Evolutionary conservation across 306 rosid genomes (phyloP), one percentile per base, ranked within the genome.

Genomic region (Neltuma alba): DNA sequence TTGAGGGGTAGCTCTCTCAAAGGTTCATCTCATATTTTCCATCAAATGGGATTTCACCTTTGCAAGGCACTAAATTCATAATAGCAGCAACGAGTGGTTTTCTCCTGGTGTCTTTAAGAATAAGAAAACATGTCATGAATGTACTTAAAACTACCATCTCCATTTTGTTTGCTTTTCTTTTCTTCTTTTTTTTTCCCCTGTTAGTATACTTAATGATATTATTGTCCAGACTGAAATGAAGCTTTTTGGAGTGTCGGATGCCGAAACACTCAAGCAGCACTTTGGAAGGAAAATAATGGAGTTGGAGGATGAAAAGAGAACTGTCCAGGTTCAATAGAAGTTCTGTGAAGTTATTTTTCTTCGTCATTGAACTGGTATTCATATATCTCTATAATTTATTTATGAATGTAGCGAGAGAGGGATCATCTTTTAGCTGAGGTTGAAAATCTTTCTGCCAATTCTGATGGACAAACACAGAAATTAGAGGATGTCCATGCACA

Each of bases 391-490:
- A 21, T 78, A 60, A 77, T 68, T 84, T 77, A 78, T 81, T 81
- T 66, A 50, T 72, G 57, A 64, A 54, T 88, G 84, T 93, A 96
- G 99, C 85, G 68, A 86, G 99, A 96, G 84, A 91, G 99, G 86
- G 99, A 96, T 85, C 92, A 82, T 66, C 91, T 96, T 83, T 86
- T 96, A 79, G 86, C 95, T 82, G 99, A 93, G 88, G 99, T 96
- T 82, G 99, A 96, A 92, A 93, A 88, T 83, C 94, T 96, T 84
- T 94, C 99, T 84, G 94, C 97, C 78, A 85, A 81, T 84, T 84
- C 94, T 69, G 99, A 96, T 86, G 99, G 98, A 76, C 99, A 93
- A 89, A 82, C 99, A 73, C 99, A 93, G 77, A 96, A 90, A 82
- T 65, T 87, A 79, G 97, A 95, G 88, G 99, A 96, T 86, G 85